Evolutionary conservation across 2,329 filamentous ascomycete genomes (phyloP), one percentile per base, ranked within the genome.

Genomic region (Sporothrix pseudoabietina): DNA sequence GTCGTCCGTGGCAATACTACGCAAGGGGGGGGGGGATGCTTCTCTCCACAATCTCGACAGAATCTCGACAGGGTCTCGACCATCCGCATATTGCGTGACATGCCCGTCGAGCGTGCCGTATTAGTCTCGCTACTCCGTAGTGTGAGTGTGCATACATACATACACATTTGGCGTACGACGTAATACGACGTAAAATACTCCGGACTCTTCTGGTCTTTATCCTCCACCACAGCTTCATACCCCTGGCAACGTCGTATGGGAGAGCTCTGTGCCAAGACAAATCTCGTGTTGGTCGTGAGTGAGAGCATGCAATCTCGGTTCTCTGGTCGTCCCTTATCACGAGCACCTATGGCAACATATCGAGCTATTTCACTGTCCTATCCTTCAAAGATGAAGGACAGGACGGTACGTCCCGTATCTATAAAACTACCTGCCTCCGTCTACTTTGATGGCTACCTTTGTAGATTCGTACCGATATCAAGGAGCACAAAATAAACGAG

Each of bases 241-340:
- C 47, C 66, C 30, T 54, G 47, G 19, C 65, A 26, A 26, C 41
- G 39, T 72, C 47, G 49, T 72, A 72, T 66, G 32, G n/a, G 14
- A n/a, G 69, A 14, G n/a, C 44, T 30, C 19, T 69, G 71, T 69
- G 71, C 65, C 71, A 72, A 69, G 71, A 49, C 41, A 69, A 63
- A 61, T 52, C 71, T 73, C 65, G 71, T 73, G 66, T 70, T 63
- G 69, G 39, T 52, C 12, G 5, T 16, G 35, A 47, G 35, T 47
- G 41, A 44, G 35, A 22, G 35, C 61, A 35, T 4, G 32, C 6
- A 19, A 19, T 61, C 19, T 39, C 16, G 57, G 16, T 26, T 26
- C 9, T 19, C 22, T 22, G 59, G 9, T n/a, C n/a, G 35, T 14
- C 19, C 35, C 22, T 26, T 22, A 65, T 26, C 35, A 9, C n/a